Base-by-base conservation (phyloP, 2,329 filamentous ascomycete species). In the Botrytis medusae region DNA sequence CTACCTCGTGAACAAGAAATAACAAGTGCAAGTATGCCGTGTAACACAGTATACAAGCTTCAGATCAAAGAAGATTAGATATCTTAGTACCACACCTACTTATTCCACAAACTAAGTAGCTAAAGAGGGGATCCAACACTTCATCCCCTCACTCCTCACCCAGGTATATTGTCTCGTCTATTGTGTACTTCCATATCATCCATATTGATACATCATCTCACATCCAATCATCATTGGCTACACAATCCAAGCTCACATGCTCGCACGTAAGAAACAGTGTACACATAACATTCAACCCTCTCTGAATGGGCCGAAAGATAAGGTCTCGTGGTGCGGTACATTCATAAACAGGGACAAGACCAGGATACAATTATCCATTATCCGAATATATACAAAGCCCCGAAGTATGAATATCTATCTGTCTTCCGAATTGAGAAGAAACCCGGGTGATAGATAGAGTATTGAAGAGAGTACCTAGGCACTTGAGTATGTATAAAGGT, bases 371-470 rank as follows among this genome's bases (percentile, higher is more conserved):
- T 60, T 60, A 60, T 34, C 57, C 57, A 63, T 44, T 63, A 29
- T 63, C 69, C 69, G 42, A 62, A 61, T 48, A n/a, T 22, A 71
- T 51, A 62, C 25, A 61, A 18, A 57, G 54, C 57, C 37, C 57
- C 69, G 69, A 71, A 46, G 40, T 51, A 20, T 59, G 20, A 29
- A 46, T 18, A 29, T 57, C 51, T 57, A 57, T 57, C 51, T 57
- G 51, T 57, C 18, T 61, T 46, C 65, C 48, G 20, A 37, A 59
- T 69, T 16, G 5, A 57, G 20, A 44, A 61, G 42, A 69, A 62
- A 25, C 25, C 20, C 14, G 34, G 6, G 60, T 57, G 20, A n/a
- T 34, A 29, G 37, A 22, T 60, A 32, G 48, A 42, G 51, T 18
- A 8, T 14, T 34, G 12, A n/a, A 16, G 29, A 25, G 18, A 16